phyloP scores from a whole-genome alignment of 2,329 filamentous ascomycete species.

The Magnaporthiopsis poae region DNA sequence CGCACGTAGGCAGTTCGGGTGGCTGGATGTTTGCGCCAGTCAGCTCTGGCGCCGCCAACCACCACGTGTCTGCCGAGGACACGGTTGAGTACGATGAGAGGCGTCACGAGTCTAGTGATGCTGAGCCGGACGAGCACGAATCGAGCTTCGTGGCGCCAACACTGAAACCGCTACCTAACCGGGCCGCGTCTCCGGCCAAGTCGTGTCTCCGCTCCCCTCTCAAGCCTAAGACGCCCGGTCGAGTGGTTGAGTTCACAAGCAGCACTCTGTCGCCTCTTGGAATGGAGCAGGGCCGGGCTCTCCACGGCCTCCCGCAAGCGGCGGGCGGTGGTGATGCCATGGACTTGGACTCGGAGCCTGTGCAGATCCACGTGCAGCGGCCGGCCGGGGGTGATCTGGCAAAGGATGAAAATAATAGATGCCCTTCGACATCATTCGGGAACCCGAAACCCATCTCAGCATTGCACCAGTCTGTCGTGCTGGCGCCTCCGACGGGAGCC shows the following conservation, averaged over 20 bases:
- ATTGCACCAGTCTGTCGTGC: constrained; percentile 1
- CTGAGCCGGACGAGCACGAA: constrained; percentile 17
- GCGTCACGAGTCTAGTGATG: background rate
- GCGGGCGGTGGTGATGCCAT: constrained; percentile 9
- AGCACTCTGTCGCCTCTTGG: constrained; percentile 37
- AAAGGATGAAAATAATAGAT: constrained; percentile 3
- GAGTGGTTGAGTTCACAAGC: constrained; percentile 48
- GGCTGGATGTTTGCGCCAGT: constrained; percentile 2
- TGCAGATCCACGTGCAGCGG: background rate
- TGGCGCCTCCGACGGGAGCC: background rate
- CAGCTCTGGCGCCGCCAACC: constrained; percentile 9
- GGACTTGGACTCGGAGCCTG: background rate
- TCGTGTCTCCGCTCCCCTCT: constrained; percentile 47
- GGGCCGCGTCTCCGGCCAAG: constrained; percentile 45
- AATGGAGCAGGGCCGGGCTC: constrained; percentile 24
- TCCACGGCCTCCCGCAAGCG: constrained; percentile 6
- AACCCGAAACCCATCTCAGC: background rate
- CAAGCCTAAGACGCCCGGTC: constrained; percentile 48
- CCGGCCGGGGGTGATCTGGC: constrained; percentile 6
- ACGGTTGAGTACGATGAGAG: background rate
- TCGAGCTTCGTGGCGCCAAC: constrained; percentile 28
- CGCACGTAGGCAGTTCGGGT: constrained; percentile 23
- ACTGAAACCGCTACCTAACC: constrained; percentile 40
- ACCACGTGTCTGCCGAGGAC: constrained; percentile 13
- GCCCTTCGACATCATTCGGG: background rate